phyloP scores from a whole-genome alignment of 2,329 filamentous ascomycete species.

The Trichoderma lentiforme region DNA sequence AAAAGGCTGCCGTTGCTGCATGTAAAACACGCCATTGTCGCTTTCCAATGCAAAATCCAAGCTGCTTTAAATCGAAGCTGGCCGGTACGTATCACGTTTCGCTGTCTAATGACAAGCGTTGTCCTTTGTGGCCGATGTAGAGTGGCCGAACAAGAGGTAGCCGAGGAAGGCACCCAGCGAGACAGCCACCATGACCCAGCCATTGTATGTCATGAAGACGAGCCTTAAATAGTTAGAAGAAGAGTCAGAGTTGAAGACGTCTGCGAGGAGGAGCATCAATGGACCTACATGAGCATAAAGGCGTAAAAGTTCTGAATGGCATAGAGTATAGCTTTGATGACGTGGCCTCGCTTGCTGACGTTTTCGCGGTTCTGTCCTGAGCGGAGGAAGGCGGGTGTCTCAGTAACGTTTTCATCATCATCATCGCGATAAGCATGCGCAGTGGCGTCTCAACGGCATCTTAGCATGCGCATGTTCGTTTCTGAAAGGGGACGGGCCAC shows the following conservation, averaged over 20 bases:
- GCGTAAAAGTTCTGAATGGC: slow-evolving; percentile 96
- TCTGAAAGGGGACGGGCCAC: background rate
- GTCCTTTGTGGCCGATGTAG: slow-evolving; percentile 71
- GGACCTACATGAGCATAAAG: slow-evolving; percentile 94
- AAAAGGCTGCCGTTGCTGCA: background rate
- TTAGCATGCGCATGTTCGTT: slow-evolving; percentile 30
- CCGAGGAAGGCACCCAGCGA: slow-evolving; percentile 85
- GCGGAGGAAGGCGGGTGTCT: slow-evolving; percentile 62
- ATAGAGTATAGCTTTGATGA: slow-evolving; percentile 81
- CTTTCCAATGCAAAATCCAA: background rate
- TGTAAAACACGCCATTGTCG: background rate
- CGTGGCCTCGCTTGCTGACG: slow-evolving; percentile 64
- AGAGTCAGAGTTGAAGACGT: background rate
- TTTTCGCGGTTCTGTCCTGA: slow-evolving; percentile 68
- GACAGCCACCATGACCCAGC: slow-evolving; percentile 93
- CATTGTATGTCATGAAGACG: slow-evolving; percentile 99
- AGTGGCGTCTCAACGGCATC: slow-evolving; percentile 19
- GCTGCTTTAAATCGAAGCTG: background rate
- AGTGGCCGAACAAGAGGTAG: slow-evolving; percentile 75
- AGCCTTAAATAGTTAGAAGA: slow-evolving; percentile 57
- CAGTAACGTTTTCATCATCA: slow-evolving; percentile 46
- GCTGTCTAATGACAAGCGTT: slow-evolving; percentile 77
- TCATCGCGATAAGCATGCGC: slow-evolving; percentile 2
- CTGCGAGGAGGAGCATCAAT: background rate
- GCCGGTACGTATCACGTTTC: background rate